Conservation (phyloP, 148 eudicot genomes). For the Rhododendron kiyosumense region DNA sequence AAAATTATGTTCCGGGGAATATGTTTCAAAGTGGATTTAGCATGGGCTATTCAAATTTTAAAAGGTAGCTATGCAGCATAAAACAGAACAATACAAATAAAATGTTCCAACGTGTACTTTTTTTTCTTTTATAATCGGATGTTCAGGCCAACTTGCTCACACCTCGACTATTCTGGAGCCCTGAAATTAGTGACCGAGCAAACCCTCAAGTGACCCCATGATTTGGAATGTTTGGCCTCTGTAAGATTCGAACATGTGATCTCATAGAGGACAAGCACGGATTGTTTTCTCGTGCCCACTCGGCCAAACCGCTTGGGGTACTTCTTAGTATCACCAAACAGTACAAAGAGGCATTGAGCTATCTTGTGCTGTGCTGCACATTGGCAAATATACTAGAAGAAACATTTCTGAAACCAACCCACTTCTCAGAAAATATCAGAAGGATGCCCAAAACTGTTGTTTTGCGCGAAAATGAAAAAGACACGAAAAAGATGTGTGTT, state of each 20-base stretch:
- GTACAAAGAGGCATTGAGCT: neutral
- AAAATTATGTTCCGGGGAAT: neutral
- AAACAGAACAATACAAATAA: neutral
- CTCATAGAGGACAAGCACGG: too few relatives aligned
- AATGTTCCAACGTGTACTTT: neutral
- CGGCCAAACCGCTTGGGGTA: too few relatives aligned
- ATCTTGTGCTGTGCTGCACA: neutral
- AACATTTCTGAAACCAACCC: neutral
- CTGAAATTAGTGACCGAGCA: too few relatives aligned
- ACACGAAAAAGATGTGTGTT: neutral
- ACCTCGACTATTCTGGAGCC: too few relatives aligned
- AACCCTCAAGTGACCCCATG: too few relatives aligned
- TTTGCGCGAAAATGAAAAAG: neutral
- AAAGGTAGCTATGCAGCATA: neutral
- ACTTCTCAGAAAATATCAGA: neutral
- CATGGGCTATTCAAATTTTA: neutral
- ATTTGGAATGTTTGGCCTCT: too few relatives aligned
- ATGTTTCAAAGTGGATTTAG: neutral
- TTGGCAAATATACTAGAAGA: neutral
- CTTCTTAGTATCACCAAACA: neutral
- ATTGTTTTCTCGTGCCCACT: too few relatives aligned
- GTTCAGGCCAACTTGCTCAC: too few relatives aligned
- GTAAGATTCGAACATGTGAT: too few relatives aligned
- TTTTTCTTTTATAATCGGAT: too few relatives aligned
- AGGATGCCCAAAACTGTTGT: neutral